phyloP scores from a whole-genome alignment of 108 stramenopile genomes.

The Discostella pseudostelligera region DNA sequence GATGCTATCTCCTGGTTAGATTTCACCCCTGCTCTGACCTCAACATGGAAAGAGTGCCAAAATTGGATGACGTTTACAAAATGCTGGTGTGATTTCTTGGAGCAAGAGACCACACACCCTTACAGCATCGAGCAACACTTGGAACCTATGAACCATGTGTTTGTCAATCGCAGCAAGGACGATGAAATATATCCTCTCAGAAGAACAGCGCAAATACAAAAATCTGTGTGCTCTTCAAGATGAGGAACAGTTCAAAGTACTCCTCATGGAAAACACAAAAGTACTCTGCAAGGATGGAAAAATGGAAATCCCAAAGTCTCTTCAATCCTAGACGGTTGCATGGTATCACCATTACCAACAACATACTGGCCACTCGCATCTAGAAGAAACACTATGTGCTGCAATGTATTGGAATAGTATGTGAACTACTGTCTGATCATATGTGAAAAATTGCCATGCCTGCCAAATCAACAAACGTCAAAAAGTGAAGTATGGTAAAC shows the following conservation, averaged over 20 bases:
- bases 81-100: background rate
- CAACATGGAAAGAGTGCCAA: background rate
- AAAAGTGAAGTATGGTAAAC: constrained; percentile 33
- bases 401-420: constrained; percentile 36
- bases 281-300: constrained; percentile 23
- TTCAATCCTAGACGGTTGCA: constrained; percentile 6
- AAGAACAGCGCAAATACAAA: background rate
- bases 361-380: constrained; percentile 21
- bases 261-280: background rate
- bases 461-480: constrained; percentile 39
- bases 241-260: background rate
- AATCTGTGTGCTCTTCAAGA: background rate
- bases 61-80: constrained; percentile 14
- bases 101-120: no score
- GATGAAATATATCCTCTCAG: constrained; percentile 15
- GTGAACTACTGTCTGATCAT: constrained; percentile 10
- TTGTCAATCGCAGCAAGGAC: constrained; percentile 4
- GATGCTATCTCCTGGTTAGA: constrained; percentile 21
- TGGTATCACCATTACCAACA: constrained; percentile 36
- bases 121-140: background rate
- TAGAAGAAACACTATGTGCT: constrained; percentile 15
- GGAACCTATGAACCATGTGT: no score
- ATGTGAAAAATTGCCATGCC: constrained; percentile 23
- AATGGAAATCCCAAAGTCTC: no score
- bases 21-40: no score